Evolutionary conservation across 2,329 filamentous ascomycete genomes (phyloP), one percentile per base, ranked within the genome.

Genomic region (Pseudopyricularia cyperi): DNA sequence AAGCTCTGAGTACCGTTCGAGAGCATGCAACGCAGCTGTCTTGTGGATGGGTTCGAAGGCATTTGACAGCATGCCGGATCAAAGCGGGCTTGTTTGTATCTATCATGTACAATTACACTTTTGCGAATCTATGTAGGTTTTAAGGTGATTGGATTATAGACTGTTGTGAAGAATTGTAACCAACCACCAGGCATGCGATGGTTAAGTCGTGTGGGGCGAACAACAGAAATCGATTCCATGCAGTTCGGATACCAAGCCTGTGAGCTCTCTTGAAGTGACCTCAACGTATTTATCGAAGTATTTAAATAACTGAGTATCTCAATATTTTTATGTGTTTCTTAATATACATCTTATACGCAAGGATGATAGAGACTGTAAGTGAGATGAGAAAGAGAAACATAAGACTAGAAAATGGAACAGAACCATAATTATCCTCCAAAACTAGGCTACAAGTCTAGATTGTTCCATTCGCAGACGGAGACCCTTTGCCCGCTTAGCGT

Each of bases 401-500:
- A 42, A 6, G 26, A 48, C 9, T 50, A 22, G n/a, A 11, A 52
- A 49, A 44, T 15, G 11, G 24, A 44, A 44, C 3, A 22, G n/a
- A 44, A 44, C 19, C 11, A 14, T 7, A 44, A 44, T 6, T 4
- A 26, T 7, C 39, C 19, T 26, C 39, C 39, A 8, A 24, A 19
- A 24, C 6, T 44, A 44, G 15, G 39, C 19, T 44, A 44, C 22
- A 28, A 15, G 24, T 28, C 39, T 24, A 44, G 24, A 24, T 44
- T 44, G 17, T 14, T 11, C 39, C 39, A 28, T 19, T 14, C 24
- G 3, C 19, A 28, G 24, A 44, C 14, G 8, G 22, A 12, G 19
- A 24, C 22, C 39, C 8, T 14, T 19, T 14, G 6, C 11, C 12
- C 19, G 35, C 32, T 58, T 75, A 91, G 62, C 87, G 77, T 75